A percentile compares a stretch with the other conserved stretches of the same genome.
Evolutionary conservation across 2,329 filamentous ascomycete genomes (phyloP).

Genomic region (Blumeria hordei): DNA sequence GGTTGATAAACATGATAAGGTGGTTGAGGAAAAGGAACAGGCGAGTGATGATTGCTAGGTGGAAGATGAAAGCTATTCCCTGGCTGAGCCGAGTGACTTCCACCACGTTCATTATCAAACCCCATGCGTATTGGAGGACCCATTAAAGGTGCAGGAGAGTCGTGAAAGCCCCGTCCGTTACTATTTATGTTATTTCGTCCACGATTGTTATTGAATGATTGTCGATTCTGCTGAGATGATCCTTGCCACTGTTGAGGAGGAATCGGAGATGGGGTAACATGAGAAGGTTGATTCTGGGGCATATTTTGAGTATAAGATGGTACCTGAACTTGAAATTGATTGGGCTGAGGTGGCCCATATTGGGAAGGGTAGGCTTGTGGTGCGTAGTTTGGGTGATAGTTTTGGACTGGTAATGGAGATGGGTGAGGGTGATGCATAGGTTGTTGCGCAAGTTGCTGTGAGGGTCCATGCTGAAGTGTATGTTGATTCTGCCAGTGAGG

Average conservation of each 20-base stretch:
- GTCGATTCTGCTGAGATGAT: constrained; percentile 10
- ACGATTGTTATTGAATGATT: constrained; percentile 19
- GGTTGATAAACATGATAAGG: constrained; percentile 18
- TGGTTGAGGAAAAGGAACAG: constrained; percentile 13
- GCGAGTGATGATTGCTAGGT: constrained; percentile 14
- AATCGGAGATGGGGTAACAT: constrained; percentile 11
- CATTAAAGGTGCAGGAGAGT: constrained; percentile 20
- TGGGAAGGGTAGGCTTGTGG: constrained; percentile 26
- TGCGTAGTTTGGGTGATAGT: constrained; percentile 35
- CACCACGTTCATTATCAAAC: constrained; percentile 24
- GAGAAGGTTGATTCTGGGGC: constrained; percentile 15
- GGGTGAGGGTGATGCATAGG: constrained; percentile 15
- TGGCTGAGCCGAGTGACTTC: constrained; percentile 18
- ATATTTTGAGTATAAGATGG: constrained; percentile 16
- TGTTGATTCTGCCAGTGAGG: constrained; percentile 12
- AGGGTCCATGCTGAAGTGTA: constrained; percentile 8
- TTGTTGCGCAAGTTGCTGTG: constrained; percentile 11
- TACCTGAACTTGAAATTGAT: constrained; percentile 11
- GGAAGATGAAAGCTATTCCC: constrained; percentile 20
- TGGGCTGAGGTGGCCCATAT: constrained; percentile 16
- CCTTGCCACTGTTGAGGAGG: constrained; percentile 20
- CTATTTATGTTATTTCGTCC: constrained; percentile 16
- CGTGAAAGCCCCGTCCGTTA: constrained; percentile 20
- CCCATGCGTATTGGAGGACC: constrained; percentile 30
- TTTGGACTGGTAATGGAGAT: constrained; percentile 24